Conservation (phyloP, 768 basidiomycete genomes). For the Clavaria fumosa region DNA sequence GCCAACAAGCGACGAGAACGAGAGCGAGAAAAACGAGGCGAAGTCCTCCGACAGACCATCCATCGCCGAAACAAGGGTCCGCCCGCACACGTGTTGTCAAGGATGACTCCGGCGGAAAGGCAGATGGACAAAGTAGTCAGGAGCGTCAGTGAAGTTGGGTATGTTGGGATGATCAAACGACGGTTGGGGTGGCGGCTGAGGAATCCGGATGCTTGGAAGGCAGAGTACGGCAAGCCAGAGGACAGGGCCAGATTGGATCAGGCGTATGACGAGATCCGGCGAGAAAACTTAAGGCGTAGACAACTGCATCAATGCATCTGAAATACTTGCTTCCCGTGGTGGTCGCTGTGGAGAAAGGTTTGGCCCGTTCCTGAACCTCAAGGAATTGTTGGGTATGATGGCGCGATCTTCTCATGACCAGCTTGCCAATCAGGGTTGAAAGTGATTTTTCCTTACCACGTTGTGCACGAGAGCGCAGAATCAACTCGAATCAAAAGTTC, state of each 20-base stretch:
- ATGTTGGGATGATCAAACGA: slow-evolving; percentile 49
- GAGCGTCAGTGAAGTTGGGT: slow-evolving; percentile 50
- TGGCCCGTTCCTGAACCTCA: too few relatives aligned
- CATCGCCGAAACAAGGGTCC: slow-evolving; percentile 36
- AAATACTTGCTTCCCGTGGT: too few relatives aligned
- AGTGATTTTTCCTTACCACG: too few relatives aligned
- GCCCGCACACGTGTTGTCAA: slow-evolving; percentile 42
- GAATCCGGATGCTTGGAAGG: slow-evolving; percentile 23
- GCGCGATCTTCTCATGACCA: too few relatives aligned
- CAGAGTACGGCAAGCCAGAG: slow-evolving; percentile 18
- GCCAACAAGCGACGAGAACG: slow-evolving; percentile 49
- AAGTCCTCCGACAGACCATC: slow-evolving; percentile 34
- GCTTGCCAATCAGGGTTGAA: too few relatives aligned
- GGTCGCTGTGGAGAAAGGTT: too few relatives aligned
- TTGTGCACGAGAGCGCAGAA: too few relatives aligned
- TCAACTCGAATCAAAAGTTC: too few relatives aligned
- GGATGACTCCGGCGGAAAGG: slow-evolving; percentile 34
- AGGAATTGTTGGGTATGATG: too few relatives aligned
- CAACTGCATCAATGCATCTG: too few relatives aligned
- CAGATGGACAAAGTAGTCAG: slow-evolving; percentile 35
- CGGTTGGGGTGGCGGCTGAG: slow-evolving; percentile 35
- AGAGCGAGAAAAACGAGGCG: slow-evolving; percentile 47
- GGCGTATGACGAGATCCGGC: slow-evolving; percentile 13
- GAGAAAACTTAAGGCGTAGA: slow-evolving; percentile 18
- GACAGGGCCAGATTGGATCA: slow-evolving; percentile 17